Evolutionary conservation across 495 filamentous ascomycete species (phyloP).

Genomic region (Penicillium canariense): DNA sequence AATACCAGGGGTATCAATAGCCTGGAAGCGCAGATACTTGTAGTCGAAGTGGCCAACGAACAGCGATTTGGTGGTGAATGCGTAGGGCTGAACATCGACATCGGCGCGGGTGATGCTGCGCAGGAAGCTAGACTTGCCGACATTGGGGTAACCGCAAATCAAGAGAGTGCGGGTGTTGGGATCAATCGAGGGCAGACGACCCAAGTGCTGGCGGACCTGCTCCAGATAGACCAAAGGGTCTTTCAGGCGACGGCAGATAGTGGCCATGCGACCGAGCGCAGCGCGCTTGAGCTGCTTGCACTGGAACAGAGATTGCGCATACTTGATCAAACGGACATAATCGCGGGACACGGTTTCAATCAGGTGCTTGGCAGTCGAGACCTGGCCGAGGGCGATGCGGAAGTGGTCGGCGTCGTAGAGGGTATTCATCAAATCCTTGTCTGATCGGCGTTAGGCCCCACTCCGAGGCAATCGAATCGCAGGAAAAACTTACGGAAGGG

Average conservation of each 20-base stretch:
- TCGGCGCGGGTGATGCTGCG: conserved; percentile 89
- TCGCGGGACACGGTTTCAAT: conserved; percentile 95
- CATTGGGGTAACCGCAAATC: conserved; percentile 96
- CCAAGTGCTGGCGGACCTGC: conserved; percentile 96
- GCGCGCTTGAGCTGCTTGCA: conserved; percentile 92
- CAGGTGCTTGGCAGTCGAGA: conserved; percentile 91
- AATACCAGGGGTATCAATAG: conserved; percentile 89
- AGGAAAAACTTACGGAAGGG: conserved; percentile 76
- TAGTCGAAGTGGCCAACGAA: conserved; percentile 99
- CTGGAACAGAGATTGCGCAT: conserved; percentile 93
- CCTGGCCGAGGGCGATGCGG: conserved; percentile 90
- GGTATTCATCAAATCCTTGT: conserved; percentile 81
- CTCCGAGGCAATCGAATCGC: not conserved
- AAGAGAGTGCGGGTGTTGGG: conserved; percentile 92
- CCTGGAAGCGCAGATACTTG: conserved; percentile 93
- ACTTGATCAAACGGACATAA: conserved; percentile 91
- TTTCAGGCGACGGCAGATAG: conserved; percentile 87
- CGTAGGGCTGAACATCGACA: conserved; percentile 97
- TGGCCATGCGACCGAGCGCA: conserved; percentile 92
- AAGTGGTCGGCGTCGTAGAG: conserved; percentile 98
- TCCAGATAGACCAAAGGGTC: conserved; percentile 94
- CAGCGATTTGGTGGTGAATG: conserved; percentile 96
- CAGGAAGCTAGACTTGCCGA: conserved; percentile 94
- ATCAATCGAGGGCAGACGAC: conserved; percentile 95
- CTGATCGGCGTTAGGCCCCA: conserved; percentile 31